phyloP scores from a whole-genome alignment of 441 rosid species.

The Erodium trifolium region DNA sequence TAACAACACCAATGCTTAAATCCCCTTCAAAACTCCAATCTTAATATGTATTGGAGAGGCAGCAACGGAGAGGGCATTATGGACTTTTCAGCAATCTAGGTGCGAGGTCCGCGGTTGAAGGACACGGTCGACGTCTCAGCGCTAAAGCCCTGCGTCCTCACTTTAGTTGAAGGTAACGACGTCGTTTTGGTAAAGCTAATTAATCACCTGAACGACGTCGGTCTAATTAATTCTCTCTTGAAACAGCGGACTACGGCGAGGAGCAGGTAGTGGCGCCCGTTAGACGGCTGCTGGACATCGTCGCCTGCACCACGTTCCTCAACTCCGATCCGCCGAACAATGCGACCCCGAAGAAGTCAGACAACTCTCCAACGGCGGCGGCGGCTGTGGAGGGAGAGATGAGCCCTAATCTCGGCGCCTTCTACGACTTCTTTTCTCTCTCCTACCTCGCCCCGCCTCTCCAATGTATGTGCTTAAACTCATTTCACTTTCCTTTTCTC shows the following conservation, averaged over 20 bases:
- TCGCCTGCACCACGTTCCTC: constrained; percentile 41
- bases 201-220: not conserved
- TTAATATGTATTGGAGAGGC: too few species aligned
- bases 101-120: constrained; percentile 45
- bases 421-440: constrained; percentile 70
- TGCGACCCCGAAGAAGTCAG: not conserved
- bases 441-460: constrained; percentile 60
- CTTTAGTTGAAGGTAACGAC: constrained; percentile 45
- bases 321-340: constrained; percentile 17
- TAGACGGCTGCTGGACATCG: constrained; percentile 63
- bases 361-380: constrained; percentile 5
- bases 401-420: constrained; percentile 50
- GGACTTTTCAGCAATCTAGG: constrained; percentile 22
- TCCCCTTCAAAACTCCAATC: too few species aligned
- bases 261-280: constrained; percentile 48
- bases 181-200: not conserved
- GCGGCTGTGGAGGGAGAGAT: constrained; percentile 36
- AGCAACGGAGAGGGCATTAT: too few species aligned
- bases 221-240: not conserved
- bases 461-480: constrained; percentile 30
- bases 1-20: too few species aligned
- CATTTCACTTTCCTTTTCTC: too few species aligned
- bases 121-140: constrained; percentile 52
- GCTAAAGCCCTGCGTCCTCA: constrained; percentile 51
- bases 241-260: constrained; percentile 57